Percentiles rank a stretch among this genome's conserved stretches.
These are phyloP conservation scores for Linanthus parryae DNA, from an alignment of 148 eudicot genomes.

Conservation along the genomic window DNA sequence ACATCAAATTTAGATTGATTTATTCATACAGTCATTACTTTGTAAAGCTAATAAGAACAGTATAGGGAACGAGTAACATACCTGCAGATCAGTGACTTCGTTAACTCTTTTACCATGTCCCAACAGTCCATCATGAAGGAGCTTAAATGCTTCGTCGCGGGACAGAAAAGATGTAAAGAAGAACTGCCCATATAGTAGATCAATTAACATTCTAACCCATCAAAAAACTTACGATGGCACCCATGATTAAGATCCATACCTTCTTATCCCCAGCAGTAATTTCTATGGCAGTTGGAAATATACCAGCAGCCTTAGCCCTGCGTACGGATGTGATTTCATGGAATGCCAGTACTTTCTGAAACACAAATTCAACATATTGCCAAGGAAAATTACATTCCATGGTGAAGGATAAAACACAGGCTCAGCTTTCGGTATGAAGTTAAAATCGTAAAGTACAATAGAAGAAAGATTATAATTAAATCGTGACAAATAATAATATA, in stretches of 20 bases:
- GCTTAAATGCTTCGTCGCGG: constrained; percentile 94
- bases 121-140: constrained; percentile 73
- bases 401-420: too few species aligned
- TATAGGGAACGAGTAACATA: constrained; percentile 14
- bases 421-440: constrained; percentile 10
- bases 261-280: constrained; percentile 64
- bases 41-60: too few species aligned
- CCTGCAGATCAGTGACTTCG: constrained; percentile 46
- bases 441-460: constrained; percentile 1
- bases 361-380: constrained; percentile 7
- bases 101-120: constrained; percentile 39
- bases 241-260: constrained; percentile 28
- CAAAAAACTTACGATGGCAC: constrained; percentile 4
- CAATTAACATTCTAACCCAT: too few species aligned
- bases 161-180: constrained; percentile 92
- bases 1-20: too few species aligned
- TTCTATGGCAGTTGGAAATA: constrained; percentile 98
- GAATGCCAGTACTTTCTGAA: constrained; percentile 78
- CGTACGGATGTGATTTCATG: constrained; percentile 69
- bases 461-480: background rate
- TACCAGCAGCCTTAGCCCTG: constrained; percentile 92
- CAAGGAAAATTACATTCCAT: too few species aligned
- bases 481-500: too few species aligned
- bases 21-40: too few species aligned
- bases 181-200: constrained; percentile 68